phyloP scores from a whole-genome alignment of 2,329 filamentous ascomycete genomes.

The Alternaria sp. region DNA sequence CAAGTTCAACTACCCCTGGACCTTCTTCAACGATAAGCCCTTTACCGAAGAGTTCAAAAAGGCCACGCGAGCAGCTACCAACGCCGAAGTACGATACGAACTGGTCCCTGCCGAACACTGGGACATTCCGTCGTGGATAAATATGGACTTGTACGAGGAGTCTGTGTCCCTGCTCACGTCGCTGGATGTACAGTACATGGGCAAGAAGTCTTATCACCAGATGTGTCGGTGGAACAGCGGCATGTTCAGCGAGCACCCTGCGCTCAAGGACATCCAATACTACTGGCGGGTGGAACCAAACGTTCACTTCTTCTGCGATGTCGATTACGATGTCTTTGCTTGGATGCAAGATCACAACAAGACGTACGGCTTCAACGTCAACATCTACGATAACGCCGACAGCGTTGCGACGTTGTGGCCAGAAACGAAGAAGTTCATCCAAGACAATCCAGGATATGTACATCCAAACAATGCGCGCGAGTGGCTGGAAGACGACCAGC shows the following conservation, averaged over 20 bases:
- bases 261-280: conserved; percentile 79
- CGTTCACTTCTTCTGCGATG: conserved; percentile 98
- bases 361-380: conserved; percentile 98
- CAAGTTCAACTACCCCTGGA: conserved; percentile 99
- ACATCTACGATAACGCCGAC: conserved; percentile 88
- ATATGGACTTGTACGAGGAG: conserved; percentile 81
- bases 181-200: conserved; percentile 87
- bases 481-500: conserved; percentile 81
- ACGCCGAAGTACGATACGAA: conserved; percentile 86
- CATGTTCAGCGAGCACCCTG: conserved; percentile 95
- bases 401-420: conserved; percentile 91
- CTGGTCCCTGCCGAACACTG: conserved; percentile 94
- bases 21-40: conserved; percentile 95
- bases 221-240: conserved; percentile 99
- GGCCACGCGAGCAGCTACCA: conserved; percentile 79
- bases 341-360: conserved; percentile 99
- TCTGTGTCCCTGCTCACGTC: conserved; percentile 83
- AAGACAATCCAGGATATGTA: conserved; percentile 80
- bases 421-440: conserved; percentile 90
- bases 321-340: conserved; percentile 97
- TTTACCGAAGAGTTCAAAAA: conserved; percentile 94
- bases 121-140: conserved; percentile 91
- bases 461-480: conserved; percentile 83
- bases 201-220: conserved; percentile 90
- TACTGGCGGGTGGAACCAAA: conserved; percentile 99